phyloP scores from a whole-genome alignment of 768 basidiomycete genomes.

The Stropharia rugosoannulata region DNA sequence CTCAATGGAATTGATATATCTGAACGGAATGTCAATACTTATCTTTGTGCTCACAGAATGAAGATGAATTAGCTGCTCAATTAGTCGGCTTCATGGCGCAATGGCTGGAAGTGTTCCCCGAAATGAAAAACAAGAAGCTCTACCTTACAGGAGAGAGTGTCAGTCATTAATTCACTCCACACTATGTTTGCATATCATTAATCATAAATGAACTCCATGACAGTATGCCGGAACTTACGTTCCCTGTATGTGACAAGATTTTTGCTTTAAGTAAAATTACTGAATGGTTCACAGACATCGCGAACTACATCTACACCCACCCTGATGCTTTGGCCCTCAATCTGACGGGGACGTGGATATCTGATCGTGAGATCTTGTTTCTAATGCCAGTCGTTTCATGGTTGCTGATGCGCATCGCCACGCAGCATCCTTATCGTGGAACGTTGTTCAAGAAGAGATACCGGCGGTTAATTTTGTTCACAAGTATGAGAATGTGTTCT shows the following conservation, averaged over 20 bases:
- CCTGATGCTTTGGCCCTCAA: constrained; percentile 50
- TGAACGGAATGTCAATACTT: neutral
- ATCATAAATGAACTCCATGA: constrained; percentile 4
- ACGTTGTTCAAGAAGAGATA: constrained; percentile 66
- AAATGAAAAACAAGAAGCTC: constrained; percentile 70
- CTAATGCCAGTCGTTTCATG: neutral
- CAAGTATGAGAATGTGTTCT: constrained; percentile 68
- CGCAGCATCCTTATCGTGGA: constrained; percentile 57
- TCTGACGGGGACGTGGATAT: constrained; percentile 71
- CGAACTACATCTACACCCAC: constrained; percentile 69
- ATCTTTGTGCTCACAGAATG: constrained; percentile 31
- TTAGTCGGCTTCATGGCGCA: constrained; percentile 68
- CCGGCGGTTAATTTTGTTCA: constrained; percentile 75
- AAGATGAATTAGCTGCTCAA: constrained; percentile 47
- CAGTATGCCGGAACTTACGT: constrained; percentile 70
- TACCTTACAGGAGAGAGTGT: constrained; percentile 78
- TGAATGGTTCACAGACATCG: constrained; percentile 51
- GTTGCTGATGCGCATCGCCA: neutral
- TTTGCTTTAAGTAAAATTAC: neutral
- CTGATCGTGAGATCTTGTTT: constrained; percentile 52
- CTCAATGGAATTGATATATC: neutral
- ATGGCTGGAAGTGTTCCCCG: constrained; percentile 72
- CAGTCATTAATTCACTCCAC: constrained; percentile 23
- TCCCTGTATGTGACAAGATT: constrained; percentile 45
- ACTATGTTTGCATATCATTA: neutral